Conservation (phyloP, 768 basidiomycete genomes). For the Leucocoprinus birnbaumii region DNA sequence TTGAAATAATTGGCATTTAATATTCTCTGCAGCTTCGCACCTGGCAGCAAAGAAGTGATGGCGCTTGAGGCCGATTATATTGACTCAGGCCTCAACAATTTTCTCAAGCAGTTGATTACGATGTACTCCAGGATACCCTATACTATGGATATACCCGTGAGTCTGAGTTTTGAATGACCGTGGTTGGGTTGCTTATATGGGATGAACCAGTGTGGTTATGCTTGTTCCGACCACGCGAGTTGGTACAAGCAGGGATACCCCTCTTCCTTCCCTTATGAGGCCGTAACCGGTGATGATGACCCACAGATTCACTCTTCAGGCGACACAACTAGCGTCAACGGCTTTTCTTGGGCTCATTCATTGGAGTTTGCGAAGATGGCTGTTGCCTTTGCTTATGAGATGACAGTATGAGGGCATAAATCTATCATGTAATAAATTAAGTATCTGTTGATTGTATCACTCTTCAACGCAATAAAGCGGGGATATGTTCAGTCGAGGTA, state of each 20-base stretch:
- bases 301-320: conserved; percentile 38
- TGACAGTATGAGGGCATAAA: conserved; percentile 24
- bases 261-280: conserved; percentile 40
- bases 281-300: conserved; percentile 38
- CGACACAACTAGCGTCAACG: conserved; percentile 44
- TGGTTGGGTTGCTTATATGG: background rate
- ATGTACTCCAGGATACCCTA: conserved; percentile 34
- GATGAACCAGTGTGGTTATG: conserved; percentile 31
- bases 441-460: no score
- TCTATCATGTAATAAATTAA: background rate
- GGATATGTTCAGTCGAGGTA: no score
- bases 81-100: conserved; percentile 36
- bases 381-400: conserved; percentile 55
- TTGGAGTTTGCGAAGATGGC: conserved; percentile 60
- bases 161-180: conserved; percentile 10
- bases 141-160: conserved; percentile 33
- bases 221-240: conserved; percentile 45
- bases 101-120: conserved; percentile 38
- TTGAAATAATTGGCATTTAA: background rate
- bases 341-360: conserved; percentile 49
- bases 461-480: no score
- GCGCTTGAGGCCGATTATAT: conserved; percentile 39
- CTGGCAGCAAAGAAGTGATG: conserved; percentile 39
- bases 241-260: conserved; percentile 42
- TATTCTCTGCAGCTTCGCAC: conserved; percentile 36